Percentiles rank a stretch among this genome's conserved stretches.
phyloP scores from a whole-genome alignment of 108 stramenopile genomes.

The Fragilaria radians region DNA sequence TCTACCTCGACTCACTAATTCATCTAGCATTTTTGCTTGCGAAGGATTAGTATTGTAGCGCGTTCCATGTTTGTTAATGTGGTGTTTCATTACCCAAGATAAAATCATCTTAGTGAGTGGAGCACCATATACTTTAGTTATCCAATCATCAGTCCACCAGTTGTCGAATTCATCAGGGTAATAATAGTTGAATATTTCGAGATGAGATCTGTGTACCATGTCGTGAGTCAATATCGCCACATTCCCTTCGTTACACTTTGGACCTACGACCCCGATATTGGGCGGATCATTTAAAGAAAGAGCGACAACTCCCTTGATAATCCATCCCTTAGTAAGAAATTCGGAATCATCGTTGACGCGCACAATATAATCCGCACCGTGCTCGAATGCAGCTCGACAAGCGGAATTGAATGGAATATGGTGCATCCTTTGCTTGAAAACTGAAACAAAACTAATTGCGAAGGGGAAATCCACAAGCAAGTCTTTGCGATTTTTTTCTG shows the following conservation, averaged over 20 bases:
- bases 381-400: slow-evolving; percentile 28
- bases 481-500: slow-evolving; percentile 10
- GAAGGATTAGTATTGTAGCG: slow-evolving; percentile 32
- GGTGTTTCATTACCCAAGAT: slow-evolving; percentile 48
- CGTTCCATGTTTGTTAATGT: slow-evolving; percentile 47
- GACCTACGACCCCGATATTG: slow-evolving; percentile 50
- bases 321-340: slow-evolving; percentile 25
- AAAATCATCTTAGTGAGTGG: slow-evolving; percentile 34
- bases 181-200: slow-evolving; percentile 46
- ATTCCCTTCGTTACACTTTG: slow-evolving; percentile 26
- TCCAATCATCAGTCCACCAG: slow-evolving; percentile 63
- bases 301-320: slow-evolving; percentile 19
- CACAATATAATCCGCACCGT: slow-evolving; percentile 39
- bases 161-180: slow-evolving; percentile 46
- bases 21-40: not conserved
- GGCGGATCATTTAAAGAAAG: slow-evolving; percentile 18
- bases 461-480: slow-evolving; percentile 3
- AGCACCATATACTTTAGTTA: slow-evolving; percentile 40
- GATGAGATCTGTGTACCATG: slow-evolving; percentile 49
- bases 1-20: not conserved
- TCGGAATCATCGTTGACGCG: slow-evolving; percentile 56
- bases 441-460: slow-evolving; percentile 20
- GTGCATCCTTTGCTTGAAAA: slow-evolving; percentile 18
- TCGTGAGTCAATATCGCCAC: slow-evolving; percentile 8
- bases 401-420: slow-evolving; percentile 40